Percentiles rank a stretch among this genome's conserved stretches.
Evolutionary conservation across 2,329 filamentous ascomycete species (phyloP).

Genomic region (Trichoderma sp.): DNA sequence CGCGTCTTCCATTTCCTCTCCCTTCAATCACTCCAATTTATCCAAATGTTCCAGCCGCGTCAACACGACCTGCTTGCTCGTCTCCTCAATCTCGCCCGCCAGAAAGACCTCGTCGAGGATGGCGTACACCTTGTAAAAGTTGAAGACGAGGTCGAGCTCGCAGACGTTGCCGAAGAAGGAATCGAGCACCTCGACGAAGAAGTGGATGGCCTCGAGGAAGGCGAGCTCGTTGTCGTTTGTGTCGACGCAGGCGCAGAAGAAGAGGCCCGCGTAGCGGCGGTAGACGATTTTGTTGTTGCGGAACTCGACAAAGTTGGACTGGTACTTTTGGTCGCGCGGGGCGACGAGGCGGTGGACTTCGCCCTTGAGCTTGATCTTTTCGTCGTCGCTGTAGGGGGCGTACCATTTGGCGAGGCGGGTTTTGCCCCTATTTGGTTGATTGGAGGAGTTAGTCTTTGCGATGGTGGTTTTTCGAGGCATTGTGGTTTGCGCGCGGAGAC

Average conservation of each 20-base stretch:
- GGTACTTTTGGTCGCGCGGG: constrained; percentile 97
- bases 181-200: constrained; percentile 98
- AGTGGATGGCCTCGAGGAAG: constrained; percentile 96
- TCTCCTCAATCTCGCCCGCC: constrained; percentile 97
- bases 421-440: constrained; percentile 72
- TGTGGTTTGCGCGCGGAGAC: background rate
- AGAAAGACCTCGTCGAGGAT: constrained; percentile 98
- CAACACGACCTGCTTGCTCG: constrained; percentile 95
- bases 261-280: constrained; percentile 93
- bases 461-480: background rate
- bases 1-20: constrained; percentile 30
- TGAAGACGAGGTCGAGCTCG: constrained; percentile 88
- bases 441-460: background rate
- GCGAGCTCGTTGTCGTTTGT: constrained; percentile 98
- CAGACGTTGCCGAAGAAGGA: constrained; percentile 99
- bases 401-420: constrained; percentile 99
- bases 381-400: constrained; percentile 95
- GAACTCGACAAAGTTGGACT: constrained; percentile 98
- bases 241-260: constrained; percentile 99
- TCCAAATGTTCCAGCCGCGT: constrained; percentile 94
- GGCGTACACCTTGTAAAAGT: constrained; percentile 89
- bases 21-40: constrained; percentile 73
- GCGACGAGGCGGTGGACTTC: constrained; percentile 98
- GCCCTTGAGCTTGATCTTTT: constrained; percentile 98
- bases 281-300: constrained; percentile 96